phyloP scores from a whole-genome alignment of 345 rosid species.

The Citrus unshiu region DNA sequence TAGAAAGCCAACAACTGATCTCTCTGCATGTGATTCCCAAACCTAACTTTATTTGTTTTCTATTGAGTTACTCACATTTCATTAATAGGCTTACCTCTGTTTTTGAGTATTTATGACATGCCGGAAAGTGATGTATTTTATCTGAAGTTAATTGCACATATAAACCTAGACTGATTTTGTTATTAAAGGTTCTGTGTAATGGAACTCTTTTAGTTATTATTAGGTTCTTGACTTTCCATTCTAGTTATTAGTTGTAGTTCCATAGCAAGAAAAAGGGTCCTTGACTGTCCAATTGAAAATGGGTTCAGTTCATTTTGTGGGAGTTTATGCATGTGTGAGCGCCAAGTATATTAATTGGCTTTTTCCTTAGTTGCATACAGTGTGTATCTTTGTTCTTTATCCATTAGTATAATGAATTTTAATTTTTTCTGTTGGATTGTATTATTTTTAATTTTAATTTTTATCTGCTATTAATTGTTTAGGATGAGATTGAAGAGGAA shows the following conservation, averaged over 20 bases:
- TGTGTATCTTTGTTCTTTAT: neutral
- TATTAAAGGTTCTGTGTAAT: neutral
- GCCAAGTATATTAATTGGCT: neutral
- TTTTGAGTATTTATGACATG: neutral
- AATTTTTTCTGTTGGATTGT: neutral
- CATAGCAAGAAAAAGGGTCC: too few relatives aligned
- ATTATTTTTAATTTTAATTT: neutral
- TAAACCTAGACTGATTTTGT: neutral
- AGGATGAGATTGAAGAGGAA: conserved; percentile 97
- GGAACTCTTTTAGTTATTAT: neutral
- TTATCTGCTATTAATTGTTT: conserved; percentile 15
- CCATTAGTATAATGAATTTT: neutral
- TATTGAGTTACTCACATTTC: neutral
- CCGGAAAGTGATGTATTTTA: neutral
- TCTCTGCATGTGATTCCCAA: neutral
- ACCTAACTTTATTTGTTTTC: neutral
- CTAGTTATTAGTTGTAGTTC: too few relatives aligned
- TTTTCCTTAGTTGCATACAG: neutral
- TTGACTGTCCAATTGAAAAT: neutral
- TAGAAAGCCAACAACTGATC: neutral
- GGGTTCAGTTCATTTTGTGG: neutral
- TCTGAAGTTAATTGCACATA: neutral
- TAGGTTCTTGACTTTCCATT: neutral
- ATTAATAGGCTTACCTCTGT: neutral
- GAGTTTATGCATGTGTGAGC: neutral